Conservation (phyloP, 768 basidiomycete genomes). For the Boletellus sp. region DNA sequence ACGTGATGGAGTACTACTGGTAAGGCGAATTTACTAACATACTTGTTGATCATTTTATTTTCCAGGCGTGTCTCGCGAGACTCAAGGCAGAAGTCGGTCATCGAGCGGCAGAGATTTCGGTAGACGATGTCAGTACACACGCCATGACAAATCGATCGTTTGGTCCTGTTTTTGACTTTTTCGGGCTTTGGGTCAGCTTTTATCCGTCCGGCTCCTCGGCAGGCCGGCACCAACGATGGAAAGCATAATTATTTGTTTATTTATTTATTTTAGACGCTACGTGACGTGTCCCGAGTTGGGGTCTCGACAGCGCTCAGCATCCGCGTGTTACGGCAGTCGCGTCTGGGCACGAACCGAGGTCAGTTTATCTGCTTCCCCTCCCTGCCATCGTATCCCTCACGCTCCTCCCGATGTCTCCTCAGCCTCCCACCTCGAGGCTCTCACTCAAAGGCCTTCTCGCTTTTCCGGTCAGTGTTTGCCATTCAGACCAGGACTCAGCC, state of each 20-base stretch:
- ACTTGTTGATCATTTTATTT: neutral
- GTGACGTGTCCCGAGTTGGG: conserved; percentile 13
- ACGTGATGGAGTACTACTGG: conserved; percentile 97
- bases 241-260: neutral
- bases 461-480: conserved; percentile 34
- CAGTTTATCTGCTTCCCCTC: conserved; percentile 12
- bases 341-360: conserved; percentile 3
- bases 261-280: neutral
- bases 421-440: conserved; percentile 32
- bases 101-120: conserved; percentile 66
- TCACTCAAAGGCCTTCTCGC: conserved; percentile 33
- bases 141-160: neutral
- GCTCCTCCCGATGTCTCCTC: conserved; percentile 16
- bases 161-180: conserved; percentile 8
- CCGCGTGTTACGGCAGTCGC: conserved; percentile 11
- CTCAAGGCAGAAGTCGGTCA: conserved; percentile 71
- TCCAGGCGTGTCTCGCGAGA: conserved; percentile 77
- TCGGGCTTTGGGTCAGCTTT: conserved; percentile 8
- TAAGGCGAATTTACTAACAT: conserved; percentile 26
- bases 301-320: conserved; percentile 11
- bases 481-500: neutral
- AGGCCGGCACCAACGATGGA: neutral
- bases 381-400: neutral
- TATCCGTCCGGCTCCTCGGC: conserved; percentile 5
- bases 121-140: conserved; percentile 28